Evolutionary conservation across 768 basidiomycete species (phyloP).

Genomic region (Stropharia rugosoannulata): DNA sequence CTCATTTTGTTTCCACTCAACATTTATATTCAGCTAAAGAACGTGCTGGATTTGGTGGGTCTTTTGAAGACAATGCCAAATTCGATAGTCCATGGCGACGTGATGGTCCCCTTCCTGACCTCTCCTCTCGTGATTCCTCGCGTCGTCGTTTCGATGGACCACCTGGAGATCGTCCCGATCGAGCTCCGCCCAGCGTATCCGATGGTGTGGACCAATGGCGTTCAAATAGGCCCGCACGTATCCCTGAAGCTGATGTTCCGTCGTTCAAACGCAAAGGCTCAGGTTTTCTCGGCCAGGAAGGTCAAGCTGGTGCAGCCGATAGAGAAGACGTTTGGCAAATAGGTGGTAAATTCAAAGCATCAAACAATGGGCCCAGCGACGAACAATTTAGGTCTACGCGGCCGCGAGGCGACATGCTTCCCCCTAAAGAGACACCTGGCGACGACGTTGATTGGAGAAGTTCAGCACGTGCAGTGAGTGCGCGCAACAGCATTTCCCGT

Average conservation of each 20-base stretch:
- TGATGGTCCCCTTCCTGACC: slow-evolving; percentile 79
- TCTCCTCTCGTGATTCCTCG: slow-evolving; percentile 58
- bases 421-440: slow-evolving; percentile 40
- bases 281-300: slow-evolving; percentile 47
- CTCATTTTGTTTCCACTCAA: background rate
- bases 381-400: slow-evolving; percentile 41
- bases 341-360: slow-evolving; percentile 72
- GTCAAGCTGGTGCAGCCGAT: slow-evolving; percentile 57
- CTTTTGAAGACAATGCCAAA: slow-evolving; percentile 71
- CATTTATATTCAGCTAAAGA: slow-evolving; percentile 65
- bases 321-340: slow-evolving; percentile 78
- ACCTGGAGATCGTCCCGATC: slow-evolving; percentile 36
- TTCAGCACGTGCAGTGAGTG: slow-evolving; percentile 35
- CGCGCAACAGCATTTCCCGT: slow-evolving; percentile 62
- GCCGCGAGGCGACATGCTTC: slow-evolving; percentile 53
- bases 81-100: slow-evolving; percentile 86
- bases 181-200: slow-evolving; percentile 47
- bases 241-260: slow-evolving; percentile 47
- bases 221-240: slow-evolving; percentile 45
- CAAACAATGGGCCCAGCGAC: slow-evolving; percentile 38
- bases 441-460: slow-evolving; percentile 80
- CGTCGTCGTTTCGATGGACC: slow-evolving; percentile 68
- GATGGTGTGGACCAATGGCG: slow-evolving; percentile 75
- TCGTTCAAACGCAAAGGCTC: slow-evolving; percentile 56
- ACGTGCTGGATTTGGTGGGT: slow-evolving; percentile 53